A percentile compares a stretch with the other conserved stretches of the same genome.
phyloP scores from a whole-genome alignment of 2,329 filamentous ascomycete genomes.

The Penicillium sp. region DNA sequence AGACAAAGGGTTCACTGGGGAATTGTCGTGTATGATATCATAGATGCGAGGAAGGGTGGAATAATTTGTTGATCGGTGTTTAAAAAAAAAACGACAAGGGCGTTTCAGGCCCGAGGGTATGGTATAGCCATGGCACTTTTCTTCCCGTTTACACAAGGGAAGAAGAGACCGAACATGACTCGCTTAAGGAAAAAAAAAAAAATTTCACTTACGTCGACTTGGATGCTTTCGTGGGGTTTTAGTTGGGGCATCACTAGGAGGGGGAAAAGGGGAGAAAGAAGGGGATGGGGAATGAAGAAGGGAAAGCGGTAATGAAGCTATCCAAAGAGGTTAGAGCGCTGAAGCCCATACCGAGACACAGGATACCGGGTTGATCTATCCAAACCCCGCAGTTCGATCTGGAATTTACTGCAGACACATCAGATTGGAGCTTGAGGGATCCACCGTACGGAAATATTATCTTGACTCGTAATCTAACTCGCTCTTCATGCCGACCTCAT shows the following conservation, averaged over 20 bases:
- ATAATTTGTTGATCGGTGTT: neutral
- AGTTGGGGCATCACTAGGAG: slow-evolving; percentile 29
- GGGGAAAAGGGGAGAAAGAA: neutral
- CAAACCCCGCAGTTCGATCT: neutral
- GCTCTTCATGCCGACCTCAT: neutral
- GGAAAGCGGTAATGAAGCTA: neutral
- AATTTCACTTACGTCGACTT: slow-evolving; percentile 33
- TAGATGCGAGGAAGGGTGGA: neutral
- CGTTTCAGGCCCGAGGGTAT: neutral
- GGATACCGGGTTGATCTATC: slow-evolving; percentile 13
- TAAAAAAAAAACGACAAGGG: neutral
- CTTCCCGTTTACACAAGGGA: neutral
- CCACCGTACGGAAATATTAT: neutral
- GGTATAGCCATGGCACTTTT: neutral
- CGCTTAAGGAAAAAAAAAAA: neutral
- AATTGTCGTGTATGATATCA: neutral
- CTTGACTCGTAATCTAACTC: neutral
- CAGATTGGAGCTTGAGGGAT: neutral
- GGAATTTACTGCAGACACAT: neutral
- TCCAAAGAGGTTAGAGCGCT: slow-evolving; percentile 2
- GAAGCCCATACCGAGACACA: slow-evolving; percentile 5
- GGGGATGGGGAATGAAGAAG: neutral
- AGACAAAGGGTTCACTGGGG: neutral
- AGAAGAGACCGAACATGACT: neutral
- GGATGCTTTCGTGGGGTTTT: slow-evolving; percentile 33